These are phyloP conservation scores for Tricholoma saponaceum DNA, from an alignment of 768 basidiomycete species.

Conservation along the genomic window DNA sequence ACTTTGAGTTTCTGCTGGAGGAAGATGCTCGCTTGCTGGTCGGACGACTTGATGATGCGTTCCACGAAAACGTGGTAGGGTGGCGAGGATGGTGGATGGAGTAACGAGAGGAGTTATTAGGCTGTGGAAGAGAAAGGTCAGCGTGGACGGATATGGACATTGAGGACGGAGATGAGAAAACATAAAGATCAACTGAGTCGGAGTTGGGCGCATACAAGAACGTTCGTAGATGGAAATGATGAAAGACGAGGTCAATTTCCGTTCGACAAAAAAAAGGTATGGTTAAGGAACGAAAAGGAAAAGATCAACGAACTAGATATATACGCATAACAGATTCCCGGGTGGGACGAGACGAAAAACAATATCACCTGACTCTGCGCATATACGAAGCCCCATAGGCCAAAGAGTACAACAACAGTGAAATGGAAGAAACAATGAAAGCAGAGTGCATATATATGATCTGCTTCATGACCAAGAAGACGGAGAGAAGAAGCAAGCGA, in stretches of 20 bases:
- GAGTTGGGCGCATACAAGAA: too few species aligned
- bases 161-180: too few species aligned
- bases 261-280: too few species aligned
- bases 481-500: too few species aligned
- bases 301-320: too few species aligned
- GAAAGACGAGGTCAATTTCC: too few species aligned
- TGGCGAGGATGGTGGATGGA: slow-evolving; percentile 82
- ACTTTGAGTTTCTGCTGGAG: slow-evolving; percentile 82
- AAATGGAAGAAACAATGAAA: neutral
- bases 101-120: slow-evolving; percentile 82
- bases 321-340: too few species aligned
- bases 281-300: too few species aligned
- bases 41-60: slow-evolving; percentile 85
- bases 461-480: too few species aligned
- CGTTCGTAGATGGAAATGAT: slow-evolving; percentile 11
- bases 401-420: neutral
- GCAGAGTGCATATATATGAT: too few species aligned
- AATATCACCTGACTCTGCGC: neutral
- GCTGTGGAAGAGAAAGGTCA: slow-evolving; percentile 38
- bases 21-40: slow-evolving; percentile 89
- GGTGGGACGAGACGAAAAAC: too few species aligned
- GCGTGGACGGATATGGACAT: slow-evolving; percentile 4
- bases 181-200: too few species aligned
- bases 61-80: slow-evolving; percentile 80
- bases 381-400: neutral